phyloP scores from a whole-genome alignment of 768 basidiomycete genomes.

The Hericium coralloides region DNA sequence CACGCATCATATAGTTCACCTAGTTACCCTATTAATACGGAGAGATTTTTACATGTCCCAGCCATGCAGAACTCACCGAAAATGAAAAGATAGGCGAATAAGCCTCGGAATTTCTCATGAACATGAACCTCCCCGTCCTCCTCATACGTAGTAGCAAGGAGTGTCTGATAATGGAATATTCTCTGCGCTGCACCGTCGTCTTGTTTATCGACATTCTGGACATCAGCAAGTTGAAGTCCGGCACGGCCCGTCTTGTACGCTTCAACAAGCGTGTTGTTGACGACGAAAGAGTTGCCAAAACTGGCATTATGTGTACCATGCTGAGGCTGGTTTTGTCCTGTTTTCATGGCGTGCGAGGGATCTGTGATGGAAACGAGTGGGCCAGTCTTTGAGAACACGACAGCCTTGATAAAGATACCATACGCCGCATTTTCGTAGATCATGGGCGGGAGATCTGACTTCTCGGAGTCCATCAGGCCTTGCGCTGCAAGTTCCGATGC shows the following conservation, averaged over 20 bases:
- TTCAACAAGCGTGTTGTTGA: not conserved
- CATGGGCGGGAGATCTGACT: conserved; percentile 5
- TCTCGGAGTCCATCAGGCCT: conserved; percentile 12
- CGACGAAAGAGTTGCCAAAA: not conserved
- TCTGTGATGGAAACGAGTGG: conserved; percentile 14
- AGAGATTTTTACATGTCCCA: no score
- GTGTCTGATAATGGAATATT: conserved; percentile 17
- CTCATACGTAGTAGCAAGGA: conserved; percentile 8
- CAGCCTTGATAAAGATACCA: conserved; percentile 12
- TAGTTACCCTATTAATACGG: not conserved
- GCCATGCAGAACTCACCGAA: conserved; percentile 16
- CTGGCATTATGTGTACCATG: not conserved
- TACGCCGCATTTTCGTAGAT: conserved; percentile 15
- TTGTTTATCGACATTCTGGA: conserved; percentile 21
- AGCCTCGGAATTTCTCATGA: conserved; percentile 10
- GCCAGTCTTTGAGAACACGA: conserved; percentile 17
- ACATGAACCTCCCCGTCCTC: not conserved
- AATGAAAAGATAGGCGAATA: conserved; percentile 19
- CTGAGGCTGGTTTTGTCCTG: conserved; percentile 15
- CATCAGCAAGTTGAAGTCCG: conserved; percentile 14
- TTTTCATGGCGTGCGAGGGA: conserved; percentile 7
- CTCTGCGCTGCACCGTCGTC: conserved; percentile 22
- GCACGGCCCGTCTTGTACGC: conserved; percentile 1
- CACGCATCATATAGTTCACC: conserved; percentile 1
- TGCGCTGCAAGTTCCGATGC: conserved; percentile 16